Evolutionary conservation across 345 rosid genomes (phyloP), one percentile per base, ranked within the genome.

Genomic region (Brassica nigra): DNA sequence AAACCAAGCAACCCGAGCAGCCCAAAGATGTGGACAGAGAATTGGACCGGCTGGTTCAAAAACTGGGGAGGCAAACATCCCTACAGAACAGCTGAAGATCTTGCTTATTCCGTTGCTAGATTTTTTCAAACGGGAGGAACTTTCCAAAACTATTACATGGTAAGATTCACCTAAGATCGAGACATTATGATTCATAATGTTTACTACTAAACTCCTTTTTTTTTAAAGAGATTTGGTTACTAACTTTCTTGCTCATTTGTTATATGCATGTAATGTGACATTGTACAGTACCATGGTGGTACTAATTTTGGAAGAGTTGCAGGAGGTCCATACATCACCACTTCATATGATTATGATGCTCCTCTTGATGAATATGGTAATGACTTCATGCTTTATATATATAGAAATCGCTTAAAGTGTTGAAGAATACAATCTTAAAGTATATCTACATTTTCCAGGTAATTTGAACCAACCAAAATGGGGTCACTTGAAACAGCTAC

Each of bases 401-500:
- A 33, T 62, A 70, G 9, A 27, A 0, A 69, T 33, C 0, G 6
- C n/a, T 61, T 36, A 4, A 52, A 67, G 44, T 68, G 15, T 49
- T 0, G 2, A 7, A 15, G 3, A 3, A 31, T 47, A 44, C 2
- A 4, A 5, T 70, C 12, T 61, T 62, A 6, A 44, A 9, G 5
- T 70, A 30, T 8, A 5, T n/a, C 37, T 12, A 4, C 6, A n/a
- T 58, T 23, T 31, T 0, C 52, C 5, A 90, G 95, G 97, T 27
- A 89, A 85, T 73, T 52, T 87, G 74, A 91, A 93, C 77, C 92
- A 93, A 69, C 97, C 98, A 0, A 90, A 91, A 69, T 91, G 85
- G 81, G 98, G 94, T 1, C 97, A 93, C 36, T 76, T 90, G 83
- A 93, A 88, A 88, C 85, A 87, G 47, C 88, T 91, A 9, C 98